Conservation (phyloP, 2,329 filamentous ascomycete genomes). For the Penicillium sclerotiorum region DNA sequence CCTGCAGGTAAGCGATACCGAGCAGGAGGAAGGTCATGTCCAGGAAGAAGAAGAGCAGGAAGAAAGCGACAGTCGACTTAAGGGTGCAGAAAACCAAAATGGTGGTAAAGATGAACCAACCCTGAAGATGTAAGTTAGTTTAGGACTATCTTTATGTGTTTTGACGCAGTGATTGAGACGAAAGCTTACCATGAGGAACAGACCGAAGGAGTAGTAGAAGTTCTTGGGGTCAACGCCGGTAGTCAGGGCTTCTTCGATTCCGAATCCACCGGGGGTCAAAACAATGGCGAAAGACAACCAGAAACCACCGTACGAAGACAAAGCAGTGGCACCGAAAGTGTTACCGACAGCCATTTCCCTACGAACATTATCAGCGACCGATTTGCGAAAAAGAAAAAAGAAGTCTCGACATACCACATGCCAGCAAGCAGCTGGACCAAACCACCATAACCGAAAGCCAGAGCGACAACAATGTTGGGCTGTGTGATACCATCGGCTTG, state of each 20-base stretch:
- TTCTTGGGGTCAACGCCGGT: constrained; percentile 37
- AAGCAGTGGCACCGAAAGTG: constrained; percentile 79
- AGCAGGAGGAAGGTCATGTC: constrained; percentile 76
- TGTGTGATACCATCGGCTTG: constrained; percentile 58
- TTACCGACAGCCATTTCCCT: constrained; percentile 86
- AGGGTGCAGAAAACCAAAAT: constrained; percentile 74
- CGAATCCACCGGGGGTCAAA: constrained; percentile 67
- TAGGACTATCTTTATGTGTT: neutral
- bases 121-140: constrained; percentile 32
- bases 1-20: constrained; percentile 63
- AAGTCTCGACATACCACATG: constrained; percentile 78
- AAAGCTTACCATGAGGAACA: constrained; percentile 66
- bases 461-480: constrained; percentile 66
- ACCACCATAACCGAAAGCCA: constrained; percentile 71
- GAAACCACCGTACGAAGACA: constrained; percentile 82
- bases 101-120: constrained; percentile 86
- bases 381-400: neutral
- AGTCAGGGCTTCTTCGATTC: constrained; percentile 55
- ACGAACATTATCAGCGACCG: neutral
- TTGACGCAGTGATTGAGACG: constrained; percentile 8
- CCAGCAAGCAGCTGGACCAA: constrained; percentile 73
- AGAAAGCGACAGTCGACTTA: constrained; percentile 76
- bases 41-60: constrained; percentile 74
- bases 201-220: constrained; percentile 65
- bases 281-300: constrained; percentile 77